Evolutionary conservation across 441 rosid genomes (phyloP).

Genomic region (Eutrema salsugineum): DNA sequence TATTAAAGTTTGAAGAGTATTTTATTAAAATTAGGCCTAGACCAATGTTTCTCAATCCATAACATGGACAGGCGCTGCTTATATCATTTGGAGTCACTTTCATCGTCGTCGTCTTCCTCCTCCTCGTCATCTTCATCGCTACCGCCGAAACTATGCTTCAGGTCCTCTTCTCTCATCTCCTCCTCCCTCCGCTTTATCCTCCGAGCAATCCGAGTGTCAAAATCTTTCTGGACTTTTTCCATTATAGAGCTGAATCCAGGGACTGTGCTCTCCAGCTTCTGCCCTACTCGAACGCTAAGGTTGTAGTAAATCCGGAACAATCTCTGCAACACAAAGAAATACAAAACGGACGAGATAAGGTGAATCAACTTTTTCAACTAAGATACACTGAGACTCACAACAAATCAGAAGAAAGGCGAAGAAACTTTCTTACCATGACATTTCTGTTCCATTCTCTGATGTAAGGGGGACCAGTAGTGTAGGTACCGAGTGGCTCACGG

Average conservation of each 20-base stretch:
- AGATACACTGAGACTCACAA: not conserved
- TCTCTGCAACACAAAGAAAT: constrained; percentile 41
- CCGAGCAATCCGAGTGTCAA: constrained; percentile 30
- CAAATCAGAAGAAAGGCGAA: not conserved
- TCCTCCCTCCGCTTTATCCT: constrained; percentile 41
- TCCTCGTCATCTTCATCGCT: constrained; percentile 25
- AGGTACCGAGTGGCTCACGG: constrained; percentile 78
- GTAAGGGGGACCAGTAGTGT: constrained; percentile 82
- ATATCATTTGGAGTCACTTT: constrained; percentile 17
- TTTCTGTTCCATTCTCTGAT: constrained; percentile 62
- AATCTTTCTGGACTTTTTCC: constrained; percentile 52
- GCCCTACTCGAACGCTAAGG: constrained; percentile 37
- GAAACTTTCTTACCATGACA: constrained; percentile 45
- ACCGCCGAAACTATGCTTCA: not conserved
- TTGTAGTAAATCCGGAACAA: constrained; percentile 35
- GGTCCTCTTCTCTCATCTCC: constrained; percentile 30
- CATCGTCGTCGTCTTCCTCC: constrained; percentile 9
- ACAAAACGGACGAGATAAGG: not conserved
- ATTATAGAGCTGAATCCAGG: constrained; percentile 57
- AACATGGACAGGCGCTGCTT: no score
- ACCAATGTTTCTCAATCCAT: no score
- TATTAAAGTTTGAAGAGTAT: no score
- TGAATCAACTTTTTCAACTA: not conserved
- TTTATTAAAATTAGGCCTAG: no score
- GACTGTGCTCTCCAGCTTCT: constrained; percentile 38